Conservation (phyloP, 1,284 basidiomycete genomes). For the Moesziomyces globuligerus region DNA sequence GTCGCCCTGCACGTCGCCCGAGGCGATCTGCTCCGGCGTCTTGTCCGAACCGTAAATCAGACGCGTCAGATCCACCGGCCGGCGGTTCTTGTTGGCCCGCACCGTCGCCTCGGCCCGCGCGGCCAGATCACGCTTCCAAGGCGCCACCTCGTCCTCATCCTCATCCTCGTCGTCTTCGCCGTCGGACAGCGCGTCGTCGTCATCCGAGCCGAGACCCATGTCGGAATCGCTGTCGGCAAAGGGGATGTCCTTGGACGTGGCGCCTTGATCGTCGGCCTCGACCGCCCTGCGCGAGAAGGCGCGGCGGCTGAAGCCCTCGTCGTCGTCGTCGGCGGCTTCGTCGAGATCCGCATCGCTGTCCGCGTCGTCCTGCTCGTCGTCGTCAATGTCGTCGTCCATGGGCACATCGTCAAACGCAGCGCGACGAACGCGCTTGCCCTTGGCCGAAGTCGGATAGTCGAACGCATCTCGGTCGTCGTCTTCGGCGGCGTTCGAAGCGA, state of each 20-base stretch:
- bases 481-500: conserved; percentile 1
- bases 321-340: conserved; percentile 43
- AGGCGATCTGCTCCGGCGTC: conserved; percentile 78
- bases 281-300: conserved; percentile 26
- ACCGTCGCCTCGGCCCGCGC: conserved; percentile 73
- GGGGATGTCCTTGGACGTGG: conserved; percentile 51
- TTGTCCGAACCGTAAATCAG: conserved; percentile 82
- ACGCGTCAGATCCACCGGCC: conserved; percentile 79
- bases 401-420: conserved; percentile 60
- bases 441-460: conserved; percentile 10
- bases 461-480: conserved; percentile 9
- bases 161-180: conserved; percentile 62
- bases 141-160: conserved; percentile 68
- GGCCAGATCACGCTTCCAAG: conserved; percentile 83
- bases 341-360: conserved; percentile 53
- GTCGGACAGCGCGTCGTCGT: conserved; percentile 27
- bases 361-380: conserved; percentile 58
- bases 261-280: conserved; percentile 32
- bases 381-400: conserved; percentile 66
- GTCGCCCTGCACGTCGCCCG: conserved; percentile 66
- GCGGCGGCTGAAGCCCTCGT: conserved; percentile 19
- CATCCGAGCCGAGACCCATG: conserved; percentile 50
- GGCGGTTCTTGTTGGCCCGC: conserved; percentile 60
- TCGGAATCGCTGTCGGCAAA: conserved; percentile 67
- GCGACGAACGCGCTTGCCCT: conserved; percentile 43